Evolutionary conservation across 176 grass and related monocot genomes (phyloP).

Genomic region (Oryza nivara): DNA sequence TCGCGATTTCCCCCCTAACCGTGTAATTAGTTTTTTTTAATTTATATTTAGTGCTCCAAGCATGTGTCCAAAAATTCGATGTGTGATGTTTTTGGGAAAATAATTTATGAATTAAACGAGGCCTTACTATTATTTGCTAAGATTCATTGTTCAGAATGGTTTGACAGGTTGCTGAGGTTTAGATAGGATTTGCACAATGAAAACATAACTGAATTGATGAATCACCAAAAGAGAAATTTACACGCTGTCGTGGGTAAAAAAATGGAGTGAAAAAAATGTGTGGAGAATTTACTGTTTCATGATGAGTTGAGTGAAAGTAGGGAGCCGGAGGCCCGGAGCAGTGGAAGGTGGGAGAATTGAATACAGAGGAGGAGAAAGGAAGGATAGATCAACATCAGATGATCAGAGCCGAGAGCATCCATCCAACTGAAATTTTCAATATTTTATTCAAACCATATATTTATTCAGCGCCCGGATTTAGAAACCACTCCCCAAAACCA

Average conservation of each 20-base stretch:
- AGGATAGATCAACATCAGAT: background rate
- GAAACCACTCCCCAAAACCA: background rate
- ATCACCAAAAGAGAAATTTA: background rate
- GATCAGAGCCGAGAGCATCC: background rate
- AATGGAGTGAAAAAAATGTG: background rate
- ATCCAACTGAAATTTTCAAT: background rate
- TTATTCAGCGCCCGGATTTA: background rate
- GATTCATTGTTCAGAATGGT: background rate
- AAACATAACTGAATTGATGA: background rate
- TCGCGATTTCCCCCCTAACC: no score
- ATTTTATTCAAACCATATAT: background rate
- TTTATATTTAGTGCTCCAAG: no score
- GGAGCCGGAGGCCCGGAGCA: background rate
- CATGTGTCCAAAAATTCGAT: no score
- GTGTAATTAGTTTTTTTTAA: no score
- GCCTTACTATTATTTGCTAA: no score
- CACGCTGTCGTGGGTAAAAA: background rate
- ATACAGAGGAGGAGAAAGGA: background rate
- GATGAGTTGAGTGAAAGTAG: background rate
- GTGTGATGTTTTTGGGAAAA: no score
- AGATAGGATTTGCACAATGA: background rate
- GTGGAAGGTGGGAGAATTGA: background rate
- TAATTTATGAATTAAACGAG: no score
- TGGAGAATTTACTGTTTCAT: background rate
- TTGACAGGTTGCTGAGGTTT: background rate